These are phyloP conservation scores for Colletotrichum musae DNA, from an alignment of 2,329 filamentous ascomycete species.

Conservation along the genomic window DNA sequence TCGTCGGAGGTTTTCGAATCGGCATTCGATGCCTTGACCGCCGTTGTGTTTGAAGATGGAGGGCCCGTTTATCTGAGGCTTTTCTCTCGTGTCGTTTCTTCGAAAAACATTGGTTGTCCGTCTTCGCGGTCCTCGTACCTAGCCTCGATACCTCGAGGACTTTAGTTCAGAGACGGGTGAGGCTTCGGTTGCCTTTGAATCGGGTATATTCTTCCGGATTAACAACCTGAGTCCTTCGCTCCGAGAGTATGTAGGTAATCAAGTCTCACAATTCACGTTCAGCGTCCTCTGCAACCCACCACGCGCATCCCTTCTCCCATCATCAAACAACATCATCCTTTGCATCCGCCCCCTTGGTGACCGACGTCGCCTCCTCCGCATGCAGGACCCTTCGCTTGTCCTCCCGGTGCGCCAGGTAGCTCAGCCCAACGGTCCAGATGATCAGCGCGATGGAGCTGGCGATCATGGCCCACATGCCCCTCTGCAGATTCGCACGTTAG, in stretches of 20 bases:
- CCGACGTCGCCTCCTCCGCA: constrained; percentile 25
- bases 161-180: too few species aligned
- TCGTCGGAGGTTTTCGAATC: neutral
- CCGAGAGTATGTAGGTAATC: too few species aligned
- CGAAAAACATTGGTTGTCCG: neutral
- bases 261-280: too few species aligned
- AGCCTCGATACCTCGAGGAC: too few species aligned
- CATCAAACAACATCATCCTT: constrained; percentile 33
- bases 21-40: neutral
- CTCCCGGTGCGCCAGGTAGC: constrained; percentile 55
- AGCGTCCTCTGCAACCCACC: too few species aligned
- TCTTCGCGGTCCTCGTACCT: too few species aligned
- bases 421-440: constrained; percentile 70
- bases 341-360: constrained; percentile 7
- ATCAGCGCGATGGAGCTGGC: constrained; percentile 71
- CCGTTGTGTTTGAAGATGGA: neutral
- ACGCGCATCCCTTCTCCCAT: too few species aligned
- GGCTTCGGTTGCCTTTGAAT: too few species aligned
- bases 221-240: too few species aligned
- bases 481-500: constrained; percentile 50
- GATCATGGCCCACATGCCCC: constrained; percentile 84
- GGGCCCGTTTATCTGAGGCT: too few species aligned
- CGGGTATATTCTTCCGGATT: too few species aligned
- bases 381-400: constrained; percentile 26
- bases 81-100: neutral